Base-by-base conservation (phyloP, 2,329 filamentous ascomycete species). In the Raffaelea arxii region DNA sequence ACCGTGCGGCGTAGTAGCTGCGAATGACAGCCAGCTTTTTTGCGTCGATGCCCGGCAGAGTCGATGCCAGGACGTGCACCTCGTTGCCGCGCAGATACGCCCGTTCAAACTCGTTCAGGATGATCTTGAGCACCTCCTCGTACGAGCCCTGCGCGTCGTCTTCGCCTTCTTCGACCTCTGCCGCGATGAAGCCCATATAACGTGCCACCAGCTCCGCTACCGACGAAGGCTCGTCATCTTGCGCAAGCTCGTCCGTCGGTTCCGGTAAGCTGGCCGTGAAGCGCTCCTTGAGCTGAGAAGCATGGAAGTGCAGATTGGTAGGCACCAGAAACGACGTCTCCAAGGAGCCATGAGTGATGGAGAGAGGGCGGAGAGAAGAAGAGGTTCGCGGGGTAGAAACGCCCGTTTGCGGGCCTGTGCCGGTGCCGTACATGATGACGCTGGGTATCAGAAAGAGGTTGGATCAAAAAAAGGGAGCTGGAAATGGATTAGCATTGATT, bases 171-270 rank as follows among this genome's bases (percentile, higher is more conserved):
- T 95, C 88, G 35, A 96, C 85, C 70, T 96, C 86, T 53, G 78
- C 72, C 54, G 91, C 89, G 51, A 96, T 78, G 63, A 88, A 94
- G 57, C 88, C 89, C 62, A 98, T 81, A 68, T 94, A 98, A 63
- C 91, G 81, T 51, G 88, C 90, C 25, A 98, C 88, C 50, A 98
- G 76, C 71, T 98, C 92, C 39, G 87, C 72, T 41, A 90, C 81
- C 22, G 94, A 98, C 32, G 92, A 97, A n/a, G 92, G 92, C 73
- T 98, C 94, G 58, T 98, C 92, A 72, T 98, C 94, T 63, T 91
- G 89, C 51, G 92, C 94, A 54, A 97, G 80, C 73, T 98, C 92
- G 64, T 98, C 92, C 63, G 94, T 98, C 48, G 92, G 86, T 59
- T 82, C 75, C 46, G 94, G 94, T 56, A 98, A 77, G 54, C 82